Evolutionary conservation across 306 rosid species (phyloP).

Genomic region (Castanea mollissima): DNA sequence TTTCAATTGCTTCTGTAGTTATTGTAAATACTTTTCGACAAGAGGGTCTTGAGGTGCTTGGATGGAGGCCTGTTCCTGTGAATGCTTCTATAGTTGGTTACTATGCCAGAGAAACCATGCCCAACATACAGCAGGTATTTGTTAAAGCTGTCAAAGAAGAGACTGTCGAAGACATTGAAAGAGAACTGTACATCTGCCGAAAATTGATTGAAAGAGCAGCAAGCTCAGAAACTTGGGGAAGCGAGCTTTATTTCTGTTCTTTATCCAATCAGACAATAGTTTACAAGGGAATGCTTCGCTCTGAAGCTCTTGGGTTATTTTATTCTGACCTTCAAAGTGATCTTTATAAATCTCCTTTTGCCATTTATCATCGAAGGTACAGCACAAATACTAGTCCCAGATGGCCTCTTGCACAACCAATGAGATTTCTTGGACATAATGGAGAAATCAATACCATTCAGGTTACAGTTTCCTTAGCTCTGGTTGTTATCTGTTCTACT

Average conservation of each 20-base stretch:
- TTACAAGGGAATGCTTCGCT: slow-evolving; percentile 99
- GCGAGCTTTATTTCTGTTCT: slow-evolving; percentile 96
- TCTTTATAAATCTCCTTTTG: slow-evolving; percentile 82
- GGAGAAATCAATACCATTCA: slow-evolving; percentile 99
- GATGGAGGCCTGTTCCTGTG: slow-evolving; percentile 99
- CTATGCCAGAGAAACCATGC: slow-evolving; percentile 95
- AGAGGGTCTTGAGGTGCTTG: slow-evolving; percentile 99
- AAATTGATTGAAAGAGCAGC: slow-evolving; percentile 90
- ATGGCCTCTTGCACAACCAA: slow-evolving; percentile 99
- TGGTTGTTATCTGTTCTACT: slow-evolving; percentile 16
- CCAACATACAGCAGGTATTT: slow-evolving; percentile 92
- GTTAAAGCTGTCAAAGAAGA: slow-evolving; percentile 88
- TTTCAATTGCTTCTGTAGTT: slow-evolving; percentile 55
- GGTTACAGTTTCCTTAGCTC: slow-evolving; percentile 48
- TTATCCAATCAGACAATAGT: slow-evolving; percentile 95
- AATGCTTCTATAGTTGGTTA: slow-evolving; percentile 80
- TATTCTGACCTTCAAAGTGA: slow-evolving; percentile 90
- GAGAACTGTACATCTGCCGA: slow-evolving; percentile 93
- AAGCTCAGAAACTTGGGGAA: slow-evolving; percentile 86
- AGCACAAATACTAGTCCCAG: slow-evolving; percentile 98
- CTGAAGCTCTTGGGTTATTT: slow-evolving; percentile 91
- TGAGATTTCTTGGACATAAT: slow-evolving; percentile 97
- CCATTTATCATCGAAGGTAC: slow-evolving; percentile 96
- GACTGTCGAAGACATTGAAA: slow-evolving; percentile 88
- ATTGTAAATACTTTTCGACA: slow-evolving; percentile 71